Base-by-base conservation (phyloP, 495 filamentous ascomycete species). In the Tuber calosporum region DNA sequence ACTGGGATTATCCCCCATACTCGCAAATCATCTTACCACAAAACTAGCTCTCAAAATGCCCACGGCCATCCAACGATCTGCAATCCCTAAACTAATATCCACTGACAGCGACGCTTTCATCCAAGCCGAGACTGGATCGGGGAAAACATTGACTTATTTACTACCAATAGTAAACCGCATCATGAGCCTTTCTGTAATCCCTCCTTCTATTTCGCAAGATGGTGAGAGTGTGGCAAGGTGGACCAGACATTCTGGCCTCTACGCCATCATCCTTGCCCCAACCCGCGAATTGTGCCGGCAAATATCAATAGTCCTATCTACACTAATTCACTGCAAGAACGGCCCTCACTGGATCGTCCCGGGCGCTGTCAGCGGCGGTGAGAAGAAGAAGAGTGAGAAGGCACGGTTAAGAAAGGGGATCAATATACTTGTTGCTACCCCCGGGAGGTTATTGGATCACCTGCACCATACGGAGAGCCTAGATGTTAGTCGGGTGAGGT, bases 321-420 rank as follows among this genome's bases (percentile, higher is more conserved):
- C 89, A 62, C 83, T 99, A 20, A 84, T 97, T 30, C 88, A 91
- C 68, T 94, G 92, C 73, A 90, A 91, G 42, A 87, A 90, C 74
- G 79, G 79, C 11, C 79, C 79, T 13, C 87, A 88, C 2, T 97
- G 93, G 93, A 88, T 99, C 66, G 95, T 98, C 0, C 89, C 90
- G 36, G 93, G 93, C 8, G 95, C 91, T 0, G 93, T 99, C 19
- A 96, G 93, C 76, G 95, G 95, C 82, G 95, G 95, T 36, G 94
- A 98, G 83, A 97, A 94, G 83, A 97, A 97, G 82, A 94, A 97
- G 79, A 93, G 92, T 2, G 95, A 99, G 82, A 99, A 99, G 82
- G 93, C 95, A 39, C 85, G 95, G 66, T 80, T 99, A 75, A 85
- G 95, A 74, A 98, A 97, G 82, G 95, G 95, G 1, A 84, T 97